Evolutionary conservation across 495 filamentous ascomycete species (phyloP).

Genomic region (Xylaria palmicola): DNA sequence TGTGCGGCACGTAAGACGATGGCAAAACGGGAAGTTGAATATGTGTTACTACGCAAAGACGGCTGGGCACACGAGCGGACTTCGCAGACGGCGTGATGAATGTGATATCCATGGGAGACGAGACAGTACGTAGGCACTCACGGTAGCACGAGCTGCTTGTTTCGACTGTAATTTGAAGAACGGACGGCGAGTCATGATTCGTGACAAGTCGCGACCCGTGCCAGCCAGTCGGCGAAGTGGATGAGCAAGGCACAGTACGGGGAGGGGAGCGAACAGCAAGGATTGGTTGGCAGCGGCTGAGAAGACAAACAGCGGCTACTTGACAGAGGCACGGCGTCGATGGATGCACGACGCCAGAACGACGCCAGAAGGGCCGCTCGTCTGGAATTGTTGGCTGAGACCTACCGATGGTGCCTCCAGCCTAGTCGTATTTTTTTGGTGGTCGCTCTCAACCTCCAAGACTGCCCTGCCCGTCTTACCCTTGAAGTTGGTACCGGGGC

Average conservation of each 20-base stretch:
- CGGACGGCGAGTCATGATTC: slow-evolving; percentile 7
- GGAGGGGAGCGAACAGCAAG: slow-evolving; percentile 6
- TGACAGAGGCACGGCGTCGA: too few relatives aligned
- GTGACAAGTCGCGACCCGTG: slow-evolving; percentile 3
- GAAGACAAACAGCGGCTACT: slow-evolving; percentile 5
- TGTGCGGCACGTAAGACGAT: slow-evolving; percentile 6
- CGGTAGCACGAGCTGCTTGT: slow-evolving; percentile 8
- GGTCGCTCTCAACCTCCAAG: too few relatives aligned
- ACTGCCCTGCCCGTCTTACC: too few relatives aligned
- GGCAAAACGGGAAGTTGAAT: slow-evolving; percentile 13
- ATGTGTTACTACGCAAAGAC: slow-evolving; percentile 6
- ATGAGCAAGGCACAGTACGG: slow-evolving; percentile 5
- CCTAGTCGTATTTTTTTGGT: too few relatives aligned
- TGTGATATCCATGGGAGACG: not conserved
- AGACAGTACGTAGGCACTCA: not conserved
- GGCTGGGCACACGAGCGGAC: slow-evolving; percentile 14
- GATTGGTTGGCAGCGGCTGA: slow-evolving; percentile 11
- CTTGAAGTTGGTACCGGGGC: too few relatives aligned
- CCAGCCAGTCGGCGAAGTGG: not conserved
- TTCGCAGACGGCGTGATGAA: slow-evolving; percentile 1
- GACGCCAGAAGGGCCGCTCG: too few relatives aligned
- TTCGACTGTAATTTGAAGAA: not conserved
- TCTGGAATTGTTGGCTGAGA: too few relatives aligned
- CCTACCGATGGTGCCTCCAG: too few relatives aligned
- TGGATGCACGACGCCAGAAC: too few relatives aligned